phyloP scores from a whole-genome alignment of 768 basidiomycete genomes.

The Kondoa malvinella region DNA sequence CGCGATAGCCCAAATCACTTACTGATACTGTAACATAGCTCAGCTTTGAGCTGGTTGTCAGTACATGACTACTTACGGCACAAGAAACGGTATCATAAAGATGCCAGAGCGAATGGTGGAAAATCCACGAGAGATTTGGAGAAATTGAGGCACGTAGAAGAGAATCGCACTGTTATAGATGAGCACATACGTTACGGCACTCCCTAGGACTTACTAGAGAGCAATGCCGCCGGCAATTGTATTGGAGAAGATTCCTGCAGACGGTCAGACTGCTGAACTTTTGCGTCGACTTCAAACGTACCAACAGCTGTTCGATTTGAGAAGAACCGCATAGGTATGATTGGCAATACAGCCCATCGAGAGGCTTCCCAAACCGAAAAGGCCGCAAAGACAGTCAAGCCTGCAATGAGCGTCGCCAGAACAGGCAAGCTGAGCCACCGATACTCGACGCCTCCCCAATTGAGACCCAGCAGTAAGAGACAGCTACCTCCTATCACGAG shows the following conservation, averaged over 20 bases:
- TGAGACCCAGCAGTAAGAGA: neutral
- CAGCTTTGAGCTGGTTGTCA: neutral
- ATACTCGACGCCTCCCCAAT: neutral
- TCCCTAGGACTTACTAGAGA: neutral
- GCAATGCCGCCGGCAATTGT: no score
- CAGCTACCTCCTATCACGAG: neutral
- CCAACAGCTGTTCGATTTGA: neutral
- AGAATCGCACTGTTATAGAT: neutral
- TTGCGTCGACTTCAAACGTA: no score
- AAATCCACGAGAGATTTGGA: neutral
- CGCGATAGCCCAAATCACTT: neutral
- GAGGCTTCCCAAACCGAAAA: neutral
- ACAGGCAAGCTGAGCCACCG: neutral
- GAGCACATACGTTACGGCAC: neutral
- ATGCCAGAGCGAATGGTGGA: neutral
- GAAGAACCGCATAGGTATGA: neutral
- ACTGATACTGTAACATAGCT: neutral
- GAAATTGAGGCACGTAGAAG: neutral
- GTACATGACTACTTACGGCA: neutral
- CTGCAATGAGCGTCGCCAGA: neutral
- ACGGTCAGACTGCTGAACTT: no score
- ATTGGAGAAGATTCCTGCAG: no score
- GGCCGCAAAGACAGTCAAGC: neutral
- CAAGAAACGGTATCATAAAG: neutral
- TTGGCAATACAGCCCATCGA: neutral